Evolutionary conservation across 805 yeast genomes (phyloP).

Genomic region (Yamadazyma nakazawae): DNA sequence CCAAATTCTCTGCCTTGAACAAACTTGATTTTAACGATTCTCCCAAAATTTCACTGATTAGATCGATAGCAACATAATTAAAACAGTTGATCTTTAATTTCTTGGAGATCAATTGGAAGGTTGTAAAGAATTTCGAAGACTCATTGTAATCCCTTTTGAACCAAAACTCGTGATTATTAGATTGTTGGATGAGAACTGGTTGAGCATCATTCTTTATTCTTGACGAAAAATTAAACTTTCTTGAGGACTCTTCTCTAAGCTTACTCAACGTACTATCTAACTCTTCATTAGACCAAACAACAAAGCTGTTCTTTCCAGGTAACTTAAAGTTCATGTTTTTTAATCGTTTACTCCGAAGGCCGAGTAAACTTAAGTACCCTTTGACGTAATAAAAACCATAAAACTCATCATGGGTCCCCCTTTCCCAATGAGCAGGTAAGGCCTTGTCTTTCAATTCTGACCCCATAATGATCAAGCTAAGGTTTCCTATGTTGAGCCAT

Average conservation of each 20-base stretch:
- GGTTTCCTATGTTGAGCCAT: constrained; percentile 10
- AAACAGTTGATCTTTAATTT: constrained; percentile 28
- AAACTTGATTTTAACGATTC: constrained; percentile 36
- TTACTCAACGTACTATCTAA: constrained; percentile 14
- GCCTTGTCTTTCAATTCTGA: neutral
- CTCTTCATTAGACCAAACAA: constrained; percentile 17
- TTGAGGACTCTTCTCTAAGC: constrained; percentile 15
- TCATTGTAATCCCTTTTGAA: constrained; percentile 32
- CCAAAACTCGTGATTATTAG: constrained; percentile 51
- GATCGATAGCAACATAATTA: constrained; percentile 49
- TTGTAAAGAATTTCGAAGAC: constrained; percentile 35
- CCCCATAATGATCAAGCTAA: constrained; percentile 7
- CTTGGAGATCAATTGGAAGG: constrained; percentile 44
- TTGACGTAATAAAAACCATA: neutral
- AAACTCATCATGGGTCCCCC: neutral
- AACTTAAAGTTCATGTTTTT: neutral
- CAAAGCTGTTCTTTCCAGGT: neutral
- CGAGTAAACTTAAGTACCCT: neutral
- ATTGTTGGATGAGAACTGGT: constrained; percentile 38
- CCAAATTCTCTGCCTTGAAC: constrained; percentile 54
- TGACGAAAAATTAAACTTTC: constrained; percentile 16
- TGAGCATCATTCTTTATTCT: constrained; percentile 17
- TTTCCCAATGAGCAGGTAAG: neutral
- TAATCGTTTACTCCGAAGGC: neutral
- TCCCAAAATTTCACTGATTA: constrained; percentile 49